Base-by-base conservation (phyloP, 306 rosid genomes). In the Astragalus membranaceus region DNA sequence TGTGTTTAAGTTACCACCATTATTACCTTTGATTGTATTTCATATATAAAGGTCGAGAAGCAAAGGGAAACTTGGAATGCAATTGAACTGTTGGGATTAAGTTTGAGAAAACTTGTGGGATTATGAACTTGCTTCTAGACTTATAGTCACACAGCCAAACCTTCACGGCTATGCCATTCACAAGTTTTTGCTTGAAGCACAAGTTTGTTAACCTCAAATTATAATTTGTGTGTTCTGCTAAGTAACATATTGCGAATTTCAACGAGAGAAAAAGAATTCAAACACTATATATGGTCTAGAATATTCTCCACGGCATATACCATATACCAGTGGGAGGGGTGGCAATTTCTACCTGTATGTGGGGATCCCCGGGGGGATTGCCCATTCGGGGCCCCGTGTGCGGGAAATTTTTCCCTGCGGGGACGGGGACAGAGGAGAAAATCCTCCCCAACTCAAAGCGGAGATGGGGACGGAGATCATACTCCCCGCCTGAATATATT, bases 51-150 rank as follows among this genome's bases (percentile, higher is more conserved):
- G 74, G 52, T 36, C 30, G 57, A 70, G 68, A 78, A 71, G 78
- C 60, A 84, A 79, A 54, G 60, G 77, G 61, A 82, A 41, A 54
- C 90, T 90, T 90, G 52, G 44, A 79, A 78, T 70, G 78, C 82
- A 88, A 90, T 70, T 62, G 69, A 84, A 78, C 16, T 66, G 72
- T 76, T 35, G 67, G 81, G 32, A 64, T 16, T 1, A 37, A 74
- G 82, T 55, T 76, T 77, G 91, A 86, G 80, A 79, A 87, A 88
- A 87, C 98, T 90, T 93, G 92, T 72, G 62, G 75, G 71, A 78
- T 37, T 81, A 69, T 69, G 65, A 67, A 83, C 70, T 60, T 77
- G 73, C 75, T 60, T 77, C 75, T 11, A 79, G 76, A 73, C 83
- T 70, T 17, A 58, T 54, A 70, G 84, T 73, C 77, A 77, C 77